Evolutionary conservation across 768 basidiomycete species (phyloP).

Genomic region (Hygrophoropsis aurantiaca): DNA sequence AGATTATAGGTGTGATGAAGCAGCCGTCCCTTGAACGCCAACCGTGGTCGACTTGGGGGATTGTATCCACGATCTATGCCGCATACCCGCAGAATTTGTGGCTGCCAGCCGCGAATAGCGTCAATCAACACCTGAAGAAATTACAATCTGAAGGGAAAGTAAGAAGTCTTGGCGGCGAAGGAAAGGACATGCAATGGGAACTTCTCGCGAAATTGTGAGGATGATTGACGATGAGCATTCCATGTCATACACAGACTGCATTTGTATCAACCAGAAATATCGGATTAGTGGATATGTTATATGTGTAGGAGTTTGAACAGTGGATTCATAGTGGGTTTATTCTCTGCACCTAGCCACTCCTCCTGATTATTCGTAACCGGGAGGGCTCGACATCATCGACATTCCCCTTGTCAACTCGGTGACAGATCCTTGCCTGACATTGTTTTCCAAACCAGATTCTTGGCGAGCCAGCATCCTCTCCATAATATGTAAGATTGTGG

Average conservation of each 20-base stretch:
- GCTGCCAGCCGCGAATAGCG: constrained; percentile 67
- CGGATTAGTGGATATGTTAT: too few species aligned
- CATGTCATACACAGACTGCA: too few species aligned
- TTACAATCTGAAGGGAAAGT: constrained; percentile 65
- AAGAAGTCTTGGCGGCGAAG: constrained; percentile 48
- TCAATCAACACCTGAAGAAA: constrained; percentile 74
- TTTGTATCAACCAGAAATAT: too few species aligned
- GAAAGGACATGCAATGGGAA: constrained; percentile 50
- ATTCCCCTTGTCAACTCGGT: too few species aligned
- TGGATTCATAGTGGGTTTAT: too few species aligned
- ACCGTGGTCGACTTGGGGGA: constrained; percentile 61
- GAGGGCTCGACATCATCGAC: too few species aligned
- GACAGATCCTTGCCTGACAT: too few species aligned
- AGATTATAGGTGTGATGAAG: constrained; percentile 61
- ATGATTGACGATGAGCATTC: too few species aligned
- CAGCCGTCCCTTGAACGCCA: constrained; percentile 27
- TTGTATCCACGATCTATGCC: constrained; percentile 69
- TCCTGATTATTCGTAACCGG: too few species aligned
- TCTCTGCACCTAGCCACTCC: too few species aligned
- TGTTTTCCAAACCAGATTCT: too few species aligned
- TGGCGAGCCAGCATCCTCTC: constrained; percentile 17
- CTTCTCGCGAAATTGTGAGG: constrained; percentile 14
- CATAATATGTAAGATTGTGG: constrained; percentile 15
- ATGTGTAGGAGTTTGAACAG: too few species aligned
- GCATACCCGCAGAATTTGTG: constrained; percentile 70